Conservation (phyloP, 2,329 filamentous ascomycete genomes). For the Hansfordia pulvinata region DNA sequence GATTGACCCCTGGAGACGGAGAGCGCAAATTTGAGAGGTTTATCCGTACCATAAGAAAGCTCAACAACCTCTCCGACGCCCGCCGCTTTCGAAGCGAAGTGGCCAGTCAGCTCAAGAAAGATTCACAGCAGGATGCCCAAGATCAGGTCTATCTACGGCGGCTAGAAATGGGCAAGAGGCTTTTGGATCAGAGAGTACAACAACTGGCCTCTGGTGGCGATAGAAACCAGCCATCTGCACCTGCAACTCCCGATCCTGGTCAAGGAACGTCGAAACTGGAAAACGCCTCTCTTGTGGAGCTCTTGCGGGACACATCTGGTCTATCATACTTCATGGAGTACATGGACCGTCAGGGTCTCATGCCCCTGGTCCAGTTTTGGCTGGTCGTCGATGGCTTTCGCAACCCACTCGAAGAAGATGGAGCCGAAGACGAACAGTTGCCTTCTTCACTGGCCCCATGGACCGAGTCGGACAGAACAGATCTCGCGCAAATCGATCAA, state of each 20-base stretch:
- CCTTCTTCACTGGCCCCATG: slow-evolving; percentile 53
- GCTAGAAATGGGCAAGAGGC: slow-evolving; percentile 79
- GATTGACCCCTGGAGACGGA: slow-evolving; percentile 67
- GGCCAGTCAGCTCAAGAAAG: slow-evolving; percentile 78
- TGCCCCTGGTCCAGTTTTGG: slow-evolving; percentile 94
- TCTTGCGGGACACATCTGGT: slow-evolving; percentile 81
- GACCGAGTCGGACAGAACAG: slow-evolving; percentile 72
- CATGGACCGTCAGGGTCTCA: slow-evolving; percentile 82
- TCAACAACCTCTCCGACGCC: slow-evolving; percentile 85
- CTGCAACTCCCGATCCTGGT: too few species aligned
- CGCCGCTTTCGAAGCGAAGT: slow-evolving; percentile 86
- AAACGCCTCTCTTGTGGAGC: slow-evolving; percentile 64
- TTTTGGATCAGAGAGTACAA: slow-evolving; percentile 80
- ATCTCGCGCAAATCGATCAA: slow-evolving; percentile 84
- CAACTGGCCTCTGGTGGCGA: slow-evolving; percentile 60
- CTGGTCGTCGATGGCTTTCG: slow-evolving; percentile 94
- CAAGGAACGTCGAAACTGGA: slow-evolving; percentile 50
- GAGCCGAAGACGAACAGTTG: slow-evolving; percentile 53
- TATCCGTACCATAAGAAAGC: slow-evolving; percentile 75
- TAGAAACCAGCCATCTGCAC: too few species aligned
- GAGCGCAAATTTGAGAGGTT: slow-evolving; percentile 93
- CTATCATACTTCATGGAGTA: slow-evolving; percentile 99
- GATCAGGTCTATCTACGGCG: slow-evolving; percentile 80
- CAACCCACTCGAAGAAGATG: slow-evolving; percentile 77
- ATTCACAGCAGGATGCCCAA: slow-evolving; percentile 62